Conservation (phyloP, 768 basidiomycete species). For the Amyloporia xantha region DNA sequence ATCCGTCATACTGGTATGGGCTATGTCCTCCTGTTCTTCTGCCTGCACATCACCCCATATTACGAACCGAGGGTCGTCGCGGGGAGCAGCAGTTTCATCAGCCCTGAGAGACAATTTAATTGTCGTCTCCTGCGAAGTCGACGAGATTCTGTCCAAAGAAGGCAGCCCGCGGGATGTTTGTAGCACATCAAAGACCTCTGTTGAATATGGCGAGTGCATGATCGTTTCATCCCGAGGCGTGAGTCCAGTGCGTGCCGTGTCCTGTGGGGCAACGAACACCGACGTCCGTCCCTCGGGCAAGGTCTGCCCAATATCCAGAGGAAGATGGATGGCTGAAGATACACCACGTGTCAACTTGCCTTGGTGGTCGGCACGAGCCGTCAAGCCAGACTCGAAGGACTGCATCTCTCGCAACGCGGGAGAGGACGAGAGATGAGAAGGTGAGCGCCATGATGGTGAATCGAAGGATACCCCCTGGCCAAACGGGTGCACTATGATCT, state of each 20-base stretch:
- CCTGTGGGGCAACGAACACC: slow-evolving; percentile 5
- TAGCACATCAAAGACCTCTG: slow-evolving; percentile 73
- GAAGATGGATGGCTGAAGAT: not conserved
- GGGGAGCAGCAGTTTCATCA: slow-evolving; percentile 65
- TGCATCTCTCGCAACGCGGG: slow-evolving; percentile 77
- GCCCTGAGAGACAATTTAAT: slow-evolving; percentile 64
- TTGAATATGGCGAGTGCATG: slow-evolving; percentile 58
- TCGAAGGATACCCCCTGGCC: slow-evolving; percentile 60
- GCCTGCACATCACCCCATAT: slow-evolving; percentile 70
- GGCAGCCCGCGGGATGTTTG: slow-evolving; percentile 78
- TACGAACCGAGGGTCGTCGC: slow-evolving; percentile 86
- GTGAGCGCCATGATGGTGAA: slow-evolving; percentile 43
- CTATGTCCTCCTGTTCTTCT: slow-evolving; percentile 29
- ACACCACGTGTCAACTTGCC: not conserved
- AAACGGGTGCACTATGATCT: slow-evolving; percentile 48
- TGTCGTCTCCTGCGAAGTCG: slow-evolving; percentile 50
- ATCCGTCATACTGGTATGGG: slow-evolving; percentile 31
- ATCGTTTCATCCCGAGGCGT: slow-evolving; percentile 41
- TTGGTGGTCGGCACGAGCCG: slow-evolving; percentile 54
- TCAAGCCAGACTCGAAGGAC: slow-evolving; percentile 78
- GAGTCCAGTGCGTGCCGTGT: slow-evolving; percentile 17
- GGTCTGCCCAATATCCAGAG: not conserved
- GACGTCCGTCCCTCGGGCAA: slow-evolving; percentile 1
- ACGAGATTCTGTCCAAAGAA: slow-evolving; percentile 56
- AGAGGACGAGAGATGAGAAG: slow-evolving; percentile 26